Conservation (phyloP, 192 early-diverging fungal genomes). For the Phlyctochytrium planicorne region DNA sequence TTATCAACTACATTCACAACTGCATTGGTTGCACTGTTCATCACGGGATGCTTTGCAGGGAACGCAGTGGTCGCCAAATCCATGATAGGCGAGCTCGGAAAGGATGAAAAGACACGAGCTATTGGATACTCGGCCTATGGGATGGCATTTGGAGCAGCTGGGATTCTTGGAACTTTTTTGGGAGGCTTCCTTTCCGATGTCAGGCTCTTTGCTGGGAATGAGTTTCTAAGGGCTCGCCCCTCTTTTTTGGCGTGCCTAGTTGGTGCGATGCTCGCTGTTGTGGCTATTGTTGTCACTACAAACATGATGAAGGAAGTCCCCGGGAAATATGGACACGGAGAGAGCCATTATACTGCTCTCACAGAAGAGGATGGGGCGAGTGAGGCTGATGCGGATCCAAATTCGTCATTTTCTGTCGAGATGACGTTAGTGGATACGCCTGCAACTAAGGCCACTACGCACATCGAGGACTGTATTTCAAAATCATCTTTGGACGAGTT, state of each 20-base stretch:
- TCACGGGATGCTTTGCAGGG: constrained; percentile 40
- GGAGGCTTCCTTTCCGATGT: constrained; percentile 41
- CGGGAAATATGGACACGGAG: background rate
- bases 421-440: too few relatives aligned
- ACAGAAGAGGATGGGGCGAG: background rate
- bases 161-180: constrained; percentile 33
- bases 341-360: background rate
- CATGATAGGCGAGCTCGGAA: constrained; percentile 42
- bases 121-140: constrained; percentile 42
- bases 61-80: constrained; percentile 42
- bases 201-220: constrained; percentile 15
- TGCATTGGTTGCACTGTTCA: constrained; percentile 21
- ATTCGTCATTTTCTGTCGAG: background rate
- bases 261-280: constrained; percentile 25
- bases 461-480: background rate
- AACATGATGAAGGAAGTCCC: background rate
- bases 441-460: background rate
- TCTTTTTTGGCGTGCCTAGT: constrained; percentile 36
- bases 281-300: background rate
- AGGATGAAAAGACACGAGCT: constrained; percentile 32
- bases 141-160: constrained; percentile 35
- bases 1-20: constrained; percentile 30
- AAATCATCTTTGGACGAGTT: too few relatives aligned
- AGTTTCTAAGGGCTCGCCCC: constrained; percentile 18
- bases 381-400: background rate